These are phyloP conservation scores for Nemania sp. DNA, from an alignment of 2,329 filamentous ascomycete genomes.

Conservation along the genomic window DNA sequence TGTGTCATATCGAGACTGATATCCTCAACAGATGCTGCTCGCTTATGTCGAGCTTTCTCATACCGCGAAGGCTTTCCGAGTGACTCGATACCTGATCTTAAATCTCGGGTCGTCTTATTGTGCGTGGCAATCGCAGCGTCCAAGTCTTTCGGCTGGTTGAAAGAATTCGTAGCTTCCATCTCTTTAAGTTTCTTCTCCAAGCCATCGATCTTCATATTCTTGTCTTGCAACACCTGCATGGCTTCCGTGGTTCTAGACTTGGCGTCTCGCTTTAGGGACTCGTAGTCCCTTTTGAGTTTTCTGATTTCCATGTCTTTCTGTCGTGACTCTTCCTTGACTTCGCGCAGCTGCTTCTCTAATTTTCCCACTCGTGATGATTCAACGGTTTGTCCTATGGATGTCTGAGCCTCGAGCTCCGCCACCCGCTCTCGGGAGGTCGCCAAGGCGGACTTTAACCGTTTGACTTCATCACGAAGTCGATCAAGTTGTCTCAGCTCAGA, in stretches of 20 bases:
- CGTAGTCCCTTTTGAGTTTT: slow-evolving; percentile 64
- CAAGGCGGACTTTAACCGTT: slow-evolving; percentile 63
- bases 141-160: slow-evolving; percentile 30
- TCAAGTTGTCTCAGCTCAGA: slow-evolving; percentile 66
- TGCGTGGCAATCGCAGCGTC: slow-evolving; percentile 38
- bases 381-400: slow-evolving; percentile 44
- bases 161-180: slow-evolving; percentile 54
- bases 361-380: slow-evolving; percentile 53
- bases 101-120: slow-evolving; percentile 43
- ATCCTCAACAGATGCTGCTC: slow-evolving; percentile 47
- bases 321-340: slow-evolving; percentile 58
- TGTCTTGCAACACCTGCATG: slow-evolving; percentile 65
- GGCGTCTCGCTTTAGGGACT: slow-evolving; percentile 65
- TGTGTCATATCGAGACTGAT: slow-evolving; percentile 47
- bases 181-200: slow-evolving; percentile 65
- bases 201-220: slow-evolving; percentile 67
- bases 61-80: slow-evolving; percentile 43
- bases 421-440: slow-evolving; percentile 60
- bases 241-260: slow-evolving; percentile 67
- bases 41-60: slow-evolving; percentile 37
- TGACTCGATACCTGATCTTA: slow-evolving; percentile 46
- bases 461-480: slow-evolving; percentile 65
- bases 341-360: slow-evolving; percentile 58
- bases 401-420: slow-evolving; percentile 54
- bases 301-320: slow-evolving; percentile 64